These are phyloP conservation scores for Syncephalastrum monosporum DNA, from an alignment of 371 early-diverging fungal species.

Conservation along the genomic window DNA sequence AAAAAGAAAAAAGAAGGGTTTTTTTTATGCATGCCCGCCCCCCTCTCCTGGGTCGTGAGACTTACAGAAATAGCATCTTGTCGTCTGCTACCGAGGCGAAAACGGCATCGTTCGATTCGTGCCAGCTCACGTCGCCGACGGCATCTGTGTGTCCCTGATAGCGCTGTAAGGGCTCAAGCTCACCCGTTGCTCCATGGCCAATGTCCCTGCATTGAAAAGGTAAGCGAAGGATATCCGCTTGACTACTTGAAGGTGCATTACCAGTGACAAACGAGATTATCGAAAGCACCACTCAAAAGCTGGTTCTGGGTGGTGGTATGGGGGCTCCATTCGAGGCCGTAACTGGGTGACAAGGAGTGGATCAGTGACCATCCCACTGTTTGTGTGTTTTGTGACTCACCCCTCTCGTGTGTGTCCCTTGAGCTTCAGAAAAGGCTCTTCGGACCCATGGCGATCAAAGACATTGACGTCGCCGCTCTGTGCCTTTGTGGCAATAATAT, in stretches of 20 bases:
- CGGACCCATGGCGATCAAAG: conserved; percentile 95
- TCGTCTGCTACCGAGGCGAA: conserved; percentile 98
- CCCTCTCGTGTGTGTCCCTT: conserved; percentile 96
- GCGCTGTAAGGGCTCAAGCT: conserved; percentile 70
- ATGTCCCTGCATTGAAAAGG: conserved; percentile 27
- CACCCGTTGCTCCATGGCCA: conserved; percentile 57
- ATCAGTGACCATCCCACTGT: not conserved
- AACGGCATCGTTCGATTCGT: conserved; percentile 70
- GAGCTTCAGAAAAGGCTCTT: conserved; percentile 82
- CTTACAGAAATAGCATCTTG: conserved; percentile 84
- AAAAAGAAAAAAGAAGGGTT: too few relatives aligned
- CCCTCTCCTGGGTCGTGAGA: not conserved
- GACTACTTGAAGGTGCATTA: conserved; percentile 17
- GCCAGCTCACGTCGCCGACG: conserved; percentile 96
- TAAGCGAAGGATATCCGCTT: not conserved
- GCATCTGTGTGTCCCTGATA: conserved; percentile 85
- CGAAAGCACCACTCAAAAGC: conserved; percentile 80
- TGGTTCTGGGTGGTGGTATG: conserved; percentile 59
- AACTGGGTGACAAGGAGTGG: conserved; percentile 26
- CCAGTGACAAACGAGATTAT: conserved; percentile 88
- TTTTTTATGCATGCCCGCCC: too few relatives aligned
- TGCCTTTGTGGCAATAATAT: conserved; percentile 95
- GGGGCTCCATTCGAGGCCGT: conserved; percentile 80
- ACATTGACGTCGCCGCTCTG: conserved; percentile 90
- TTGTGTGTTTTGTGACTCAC: conserved; percentile 28